phyloP scores from a whole-genome alignment of 2,329 filamentous ascomycete species.

The Aspergillus cejpii region DNA sequence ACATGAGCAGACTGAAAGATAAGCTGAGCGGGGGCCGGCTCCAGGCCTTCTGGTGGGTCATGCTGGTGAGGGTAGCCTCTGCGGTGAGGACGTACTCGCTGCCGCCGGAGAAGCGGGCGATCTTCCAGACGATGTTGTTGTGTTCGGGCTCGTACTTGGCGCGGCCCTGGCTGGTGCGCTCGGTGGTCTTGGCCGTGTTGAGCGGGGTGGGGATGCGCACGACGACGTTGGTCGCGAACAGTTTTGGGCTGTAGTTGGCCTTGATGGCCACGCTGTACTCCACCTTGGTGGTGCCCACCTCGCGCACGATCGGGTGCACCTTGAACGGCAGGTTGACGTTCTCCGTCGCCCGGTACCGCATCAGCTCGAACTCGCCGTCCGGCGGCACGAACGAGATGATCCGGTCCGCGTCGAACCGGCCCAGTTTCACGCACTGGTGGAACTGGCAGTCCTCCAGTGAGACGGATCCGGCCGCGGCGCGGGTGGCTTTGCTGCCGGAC shows the following conservation, averaged over 20 bases:
- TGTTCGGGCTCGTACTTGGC: conserved; percentile 97
- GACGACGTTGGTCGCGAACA: conserved; percentile 94
- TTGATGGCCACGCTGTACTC: conserved; percentile 98
- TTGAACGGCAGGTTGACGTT: conserved; percentile 99
- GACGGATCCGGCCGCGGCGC: conserved; percentile 89
- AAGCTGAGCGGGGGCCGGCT: conserved; percentile 85
- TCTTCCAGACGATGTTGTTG: conserved; percentile 99
- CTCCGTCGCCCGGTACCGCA: conserved; percentile 96
- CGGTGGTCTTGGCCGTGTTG: conserved; percentile 89
- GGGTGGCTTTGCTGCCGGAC: conserved; percentile 71
- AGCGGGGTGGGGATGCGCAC: conserved; percentile 91
- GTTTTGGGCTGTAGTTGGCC: conserved; percentile 90
- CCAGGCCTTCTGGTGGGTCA: conserved; percentile 98
- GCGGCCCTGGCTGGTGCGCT: conserved; percentile 90
- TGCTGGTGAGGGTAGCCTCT: conserved; percentile 85
- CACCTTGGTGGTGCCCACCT: conserved; percentile 93
- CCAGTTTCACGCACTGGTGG: conserved; percentile 96
- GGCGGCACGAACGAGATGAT: conserved; percentile 97
- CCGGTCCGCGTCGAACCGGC: conserved; percentile 91
- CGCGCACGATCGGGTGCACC: conserved; percentile 96
- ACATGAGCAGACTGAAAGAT: conserved; percentile 94
- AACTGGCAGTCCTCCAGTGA: conserved; percentile 98
- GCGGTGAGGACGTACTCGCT: conserved; percentile 92
- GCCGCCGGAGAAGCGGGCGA: conserved; percentile 95
- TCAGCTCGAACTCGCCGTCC: conserved; percentile 96